Percentiles rank a stretch among this genome's conserved stretches.
Evolutionary conservation across 129 eudicot species (phyloP).

Genomic region (Flaveria bidentis): DNA sequence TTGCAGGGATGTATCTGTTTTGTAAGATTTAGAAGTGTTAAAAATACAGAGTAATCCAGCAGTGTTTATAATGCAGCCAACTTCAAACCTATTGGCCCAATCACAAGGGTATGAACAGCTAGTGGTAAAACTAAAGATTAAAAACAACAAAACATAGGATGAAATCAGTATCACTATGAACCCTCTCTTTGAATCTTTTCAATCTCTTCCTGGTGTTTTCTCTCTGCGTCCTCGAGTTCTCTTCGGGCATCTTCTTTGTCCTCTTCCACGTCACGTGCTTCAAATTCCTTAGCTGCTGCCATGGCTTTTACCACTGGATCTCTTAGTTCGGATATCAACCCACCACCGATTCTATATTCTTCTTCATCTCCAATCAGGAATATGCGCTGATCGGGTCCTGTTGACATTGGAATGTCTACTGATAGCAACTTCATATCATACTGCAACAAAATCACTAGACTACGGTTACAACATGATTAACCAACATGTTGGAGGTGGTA

Average conservation of each 20-base stretch:
- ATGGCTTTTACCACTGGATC: constrained; percentile 90
- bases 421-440: constrained; percentile 88
- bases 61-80: neutral
- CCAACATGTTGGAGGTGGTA: too few species aligned
- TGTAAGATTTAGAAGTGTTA: too few species aligned
- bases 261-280: constrained; percentile 67
- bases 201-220: constrained; percentile 67
- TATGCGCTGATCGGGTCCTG: constrained; percentile 87
- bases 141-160: constrained; percentile 5
- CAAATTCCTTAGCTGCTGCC: constrained; percentile 28
- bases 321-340: constrained; percentile 81
- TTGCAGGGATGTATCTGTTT: too few species aligned
- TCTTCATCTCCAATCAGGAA: constrained; percentile 85
- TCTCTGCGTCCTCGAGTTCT: constrained; percentile 81
- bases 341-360: constrained; percentile 87
- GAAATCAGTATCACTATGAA: constrained; percentile 19
- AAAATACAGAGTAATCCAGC: too few species aligned
- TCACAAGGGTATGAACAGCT: constrained; percentile 32
- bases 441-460: constrained; percentile 43
- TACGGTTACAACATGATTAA: neutral
- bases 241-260: constrained; percentile 84
- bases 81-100: neutral
- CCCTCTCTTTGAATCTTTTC: constrained; percentile 63
- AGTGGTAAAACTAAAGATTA: constrained; percentile 7
- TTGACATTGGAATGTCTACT: constrained; percentile 84